phyloP scores from a whole-genome alignment of 805 yeast species.

The Isabelozyma gotoi region DNA sequence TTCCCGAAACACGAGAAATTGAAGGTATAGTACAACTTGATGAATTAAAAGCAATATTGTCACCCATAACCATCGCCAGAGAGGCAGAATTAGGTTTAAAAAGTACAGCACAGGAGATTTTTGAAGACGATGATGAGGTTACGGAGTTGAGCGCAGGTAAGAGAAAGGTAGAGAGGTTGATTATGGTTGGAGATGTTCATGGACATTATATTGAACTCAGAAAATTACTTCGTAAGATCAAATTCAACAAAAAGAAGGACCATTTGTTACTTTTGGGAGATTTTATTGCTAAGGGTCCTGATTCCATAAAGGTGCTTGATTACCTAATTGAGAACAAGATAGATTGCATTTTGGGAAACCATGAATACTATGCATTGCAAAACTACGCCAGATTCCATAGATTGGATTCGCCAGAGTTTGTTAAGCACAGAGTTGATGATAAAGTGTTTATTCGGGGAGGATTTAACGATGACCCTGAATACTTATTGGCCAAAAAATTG shows the following conservation, averaged over 20 bases:
- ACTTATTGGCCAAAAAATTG: constrained; percentile 50
- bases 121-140: constrained; percentile 5
- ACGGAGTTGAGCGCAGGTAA: constrained; percentile 1
- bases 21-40: constrained; percentile 23
- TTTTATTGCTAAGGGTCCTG: constrained; percentile 80
- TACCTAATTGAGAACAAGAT: constrained; percentile 57
- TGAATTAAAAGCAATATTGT: constrained; percentile 21
- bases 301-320: constrained; percentile 67
- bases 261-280: constrained; percentile 77
- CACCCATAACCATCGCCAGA: constrained; percentile 19
- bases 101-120: neutral
- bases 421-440: constrained; percentile 5
- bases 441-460: constrained; percentile 9
- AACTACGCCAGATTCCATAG: constrained; percentile 64
- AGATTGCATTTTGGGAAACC: constrained; percentile 85
- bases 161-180: constrained; percentile 43
- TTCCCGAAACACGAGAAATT: constrained; percentile 31
- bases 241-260: constrained; percentile 50
- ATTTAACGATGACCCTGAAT: constrained; percentile 38
- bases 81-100: constrained; percentile 14
- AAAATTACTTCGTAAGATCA: constrained; percentile 50
- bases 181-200: constrained; percentile 86
- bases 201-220: constrained; percentile 64
- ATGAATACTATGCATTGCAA: constrained; percentile 71
- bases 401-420: constrained; percentile 33